Evolutionary conservation across 2,329 filamentous ascomycete species (phyloP).

Genomic region (Septoria petroselini): DNA sequence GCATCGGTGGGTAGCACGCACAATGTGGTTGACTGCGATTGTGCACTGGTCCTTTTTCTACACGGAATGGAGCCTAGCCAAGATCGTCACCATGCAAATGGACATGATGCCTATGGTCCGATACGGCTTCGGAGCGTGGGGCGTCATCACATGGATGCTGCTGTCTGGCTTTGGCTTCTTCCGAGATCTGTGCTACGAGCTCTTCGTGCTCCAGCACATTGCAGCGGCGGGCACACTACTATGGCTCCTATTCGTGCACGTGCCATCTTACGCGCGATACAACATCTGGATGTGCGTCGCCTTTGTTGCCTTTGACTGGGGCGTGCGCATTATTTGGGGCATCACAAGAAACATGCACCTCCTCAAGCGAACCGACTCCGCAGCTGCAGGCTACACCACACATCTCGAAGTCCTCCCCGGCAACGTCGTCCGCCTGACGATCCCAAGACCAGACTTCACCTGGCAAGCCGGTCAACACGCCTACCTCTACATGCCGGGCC

Average conservation of each 20-base stretch:
- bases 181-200: slow-evolving; percentile 51
- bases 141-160: slow-evolving; percentile 52
- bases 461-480: slow-evolving; percentile 64
- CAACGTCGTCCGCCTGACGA: slow-evolving; percentile 56
- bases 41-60: slow-evolving; percentile 57
- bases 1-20: slow-evolving; percentile 52
- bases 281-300: slow-evolving; percentile 34
- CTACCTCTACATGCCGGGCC: slow-evolving; percentile 57
- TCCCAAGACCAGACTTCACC: slow-evolving; percentile 53
- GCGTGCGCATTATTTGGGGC: slow-evolving; percentile 29
- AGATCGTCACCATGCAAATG: slow-evolving; percentile 51
- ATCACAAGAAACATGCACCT: slow-evolving; percentile 32
- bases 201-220: slow-evolving; percentile 56
- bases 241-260: slow-evolving; percentile 51
- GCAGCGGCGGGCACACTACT: slow-evolving; percentile 50
- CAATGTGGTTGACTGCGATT: slow-evolving; percentile 52
- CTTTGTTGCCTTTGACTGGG: slow-evolving; percentile 36
- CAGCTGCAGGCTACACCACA: slow-evolving; percentile 29
- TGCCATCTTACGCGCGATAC: slow-evolving; percentile 38
- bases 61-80: slow-evolving; percentile 50
- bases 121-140: slow-evolving; percentile 53
- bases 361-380: slow-evolving; percentile 6
- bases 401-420: slow-evolving; percentile 48
- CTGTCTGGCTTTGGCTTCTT: slow-evolving; percentile 52
- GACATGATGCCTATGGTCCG: slow-evolving; percentile 49